Percentiles rank a stretch among this genome's conserved stretches.
Evolutionary conservation across 345 rosid species (phyloP).

Genomic region (Iberis pinnata): DNA sequence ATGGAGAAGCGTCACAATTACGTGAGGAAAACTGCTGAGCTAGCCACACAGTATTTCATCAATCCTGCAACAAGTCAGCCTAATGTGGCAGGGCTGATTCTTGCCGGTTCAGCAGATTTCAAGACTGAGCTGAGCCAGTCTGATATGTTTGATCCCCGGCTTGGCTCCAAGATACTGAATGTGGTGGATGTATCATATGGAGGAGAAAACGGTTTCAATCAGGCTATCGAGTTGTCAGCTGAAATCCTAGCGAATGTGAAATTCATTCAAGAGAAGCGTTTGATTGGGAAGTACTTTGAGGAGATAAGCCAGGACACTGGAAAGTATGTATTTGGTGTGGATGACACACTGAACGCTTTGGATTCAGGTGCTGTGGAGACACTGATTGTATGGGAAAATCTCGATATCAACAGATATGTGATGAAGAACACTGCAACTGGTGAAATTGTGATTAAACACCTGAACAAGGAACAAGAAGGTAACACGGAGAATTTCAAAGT

Average conservation of each 20-base stretch:
- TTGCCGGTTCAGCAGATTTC: conserved; percentile 80
- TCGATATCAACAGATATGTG: background rate
- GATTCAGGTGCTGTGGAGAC: background rate
- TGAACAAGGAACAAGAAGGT: background rate
- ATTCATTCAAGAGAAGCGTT: conserved; percentile 29
- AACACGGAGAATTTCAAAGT: background rate
- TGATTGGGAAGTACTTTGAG: conserved; percentile 1
- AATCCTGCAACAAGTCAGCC: conserved; percentile 1
- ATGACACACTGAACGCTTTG: background rate
- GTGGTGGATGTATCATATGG: conserved; percentile 81
- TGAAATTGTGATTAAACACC: background rate
- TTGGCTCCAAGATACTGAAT: conserved; percentile 68
- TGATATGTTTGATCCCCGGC: conserved; percentile 31
- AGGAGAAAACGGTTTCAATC: background rate
- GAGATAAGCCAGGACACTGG: conserved; percentile 1
- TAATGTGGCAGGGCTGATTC: conserved; percentile 21
- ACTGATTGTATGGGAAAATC: background rate
- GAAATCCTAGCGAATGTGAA: conserved; percentile 68
- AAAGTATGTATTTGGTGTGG: conserved; percentile 4
- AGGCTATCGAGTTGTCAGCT: conserved; percentile 48
- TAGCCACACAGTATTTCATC: background rate
- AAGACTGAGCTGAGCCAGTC: conserved; percentile 64
- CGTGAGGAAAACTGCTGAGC: background rate
- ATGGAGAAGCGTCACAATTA: conserved; percentile 67
- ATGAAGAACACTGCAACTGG: background rate